A percentile compares a stretch with the other conserved stretches of the same genome.
phyloP scores from a whole-genome alignment of 495 filamentous ascomycete genomes.

The Hyaloscypha bicolor region DNA sequence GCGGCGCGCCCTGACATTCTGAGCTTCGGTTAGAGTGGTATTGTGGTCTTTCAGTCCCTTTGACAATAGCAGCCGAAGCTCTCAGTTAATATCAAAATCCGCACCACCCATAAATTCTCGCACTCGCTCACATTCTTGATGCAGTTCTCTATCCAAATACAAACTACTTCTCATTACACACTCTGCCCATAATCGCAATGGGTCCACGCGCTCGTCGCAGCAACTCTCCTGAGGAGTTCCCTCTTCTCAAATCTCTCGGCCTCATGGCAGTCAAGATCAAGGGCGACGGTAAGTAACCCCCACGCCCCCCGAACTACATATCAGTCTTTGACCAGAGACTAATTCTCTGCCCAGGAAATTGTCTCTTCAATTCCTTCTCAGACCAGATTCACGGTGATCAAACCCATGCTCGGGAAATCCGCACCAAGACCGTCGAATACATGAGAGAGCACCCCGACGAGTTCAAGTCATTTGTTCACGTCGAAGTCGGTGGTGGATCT shows the following conservation, averaged over 20 bases:
- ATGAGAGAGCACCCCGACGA: slow-evolving; percentile 62
- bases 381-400: slow-evolving; percentile 74
- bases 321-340: background rate
- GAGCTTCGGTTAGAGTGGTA: background rate
- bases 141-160: background rate
- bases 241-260: slow-evolving; percentile 49
- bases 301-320: background rate
- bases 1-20: background rate
- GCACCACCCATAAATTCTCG: background rate
- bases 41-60: background rate
- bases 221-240: slow-evolving; percentile 46
- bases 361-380: slow-evolving; percentile 75
- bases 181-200: background rate
- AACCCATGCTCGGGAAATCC: slow-evolving; percentile 58
- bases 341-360: slow-evolving; percentile 57
- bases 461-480: slow-evolving; percentile 69
- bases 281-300: slow-evolving; percentile 49
- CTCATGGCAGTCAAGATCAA: slow-evolving; percentile 52
- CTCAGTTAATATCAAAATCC: background rate
- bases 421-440: slow-evolving; percentile 60
- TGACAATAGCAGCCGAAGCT: background rate
- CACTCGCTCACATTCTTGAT: background rate
- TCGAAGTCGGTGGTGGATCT: slow-evolving; percentile 51
- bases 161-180: background rate
- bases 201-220: slow-evolving; percentile 4